These are phyloP conservation scores for Lactarius indigo DNA, from an alignment of 768 basidiomycete genomes.

Conservation along the genomic window DNA sequence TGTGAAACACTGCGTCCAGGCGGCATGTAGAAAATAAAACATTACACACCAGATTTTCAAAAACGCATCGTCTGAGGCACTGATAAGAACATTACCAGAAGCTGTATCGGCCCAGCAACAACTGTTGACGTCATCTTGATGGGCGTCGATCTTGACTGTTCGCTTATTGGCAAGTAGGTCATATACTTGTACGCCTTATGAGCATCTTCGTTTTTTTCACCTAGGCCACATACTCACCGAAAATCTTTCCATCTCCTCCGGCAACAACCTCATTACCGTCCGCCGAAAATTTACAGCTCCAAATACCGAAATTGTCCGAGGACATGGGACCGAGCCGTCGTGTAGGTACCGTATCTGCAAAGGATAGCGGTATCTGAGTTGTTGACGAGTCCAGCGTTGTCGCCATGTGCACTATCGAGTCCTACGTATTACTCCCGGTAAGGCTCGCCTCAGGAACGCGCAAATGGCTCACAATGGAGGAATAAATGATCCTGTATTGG, in stretches of 20 bases:
- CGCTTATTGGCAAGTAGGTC: slow-evolving; percentile 79
- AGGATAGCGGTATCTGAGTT: slow-evolving; percentile 58
- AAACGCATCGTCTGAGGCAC: slow-evolving; percentile 92
- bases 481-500: slow-evolving; percentile 77
- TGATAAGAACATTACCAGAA: slow-evolving; percentile 91
- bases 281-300: slow-evolving; percentile 94
- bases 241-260: slow-evolving; percentile 80
- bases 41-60: slow-evolving; percentile 85
- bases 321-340: slow-evolving; percentile 31
- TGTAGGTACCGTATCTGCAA: slow-evolving; percentile 31
- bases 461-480: slow-evolving; percentile 63
- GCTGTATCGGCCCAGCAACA: slow-evolving; percentile 93
- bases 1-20: slow-evolving; percentile 25
- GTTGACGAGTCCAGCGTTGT: slow-evolving; percentile 61
- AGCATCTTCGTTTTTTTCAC: not conserved
- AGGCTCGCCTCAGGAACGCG: not conserved
- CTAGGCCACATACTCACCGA: slow-evolving; percentile 43
- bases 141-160: slow-evolving; percentile 83
- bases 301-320: slow-evolving; percentile 67
- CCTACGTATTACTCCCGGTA: slow-evolving; percentile 39
- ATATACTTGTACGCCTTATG: slow-evolving; percentile 56
- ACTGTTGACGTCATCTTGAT: slow-evolving; percentile 89
- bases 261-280: slow-evolving; percentile 96
- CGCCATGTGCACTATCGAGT: slow-evolving; percentile 71
- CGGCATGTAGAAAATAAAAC: not conserved